Evolutionary conservation across 2,329 filamentous ascomycete species (phyloP), one percentile per base, ranked within the genome.

Genomic region (Aphanoascus verrucosus): DNA sequence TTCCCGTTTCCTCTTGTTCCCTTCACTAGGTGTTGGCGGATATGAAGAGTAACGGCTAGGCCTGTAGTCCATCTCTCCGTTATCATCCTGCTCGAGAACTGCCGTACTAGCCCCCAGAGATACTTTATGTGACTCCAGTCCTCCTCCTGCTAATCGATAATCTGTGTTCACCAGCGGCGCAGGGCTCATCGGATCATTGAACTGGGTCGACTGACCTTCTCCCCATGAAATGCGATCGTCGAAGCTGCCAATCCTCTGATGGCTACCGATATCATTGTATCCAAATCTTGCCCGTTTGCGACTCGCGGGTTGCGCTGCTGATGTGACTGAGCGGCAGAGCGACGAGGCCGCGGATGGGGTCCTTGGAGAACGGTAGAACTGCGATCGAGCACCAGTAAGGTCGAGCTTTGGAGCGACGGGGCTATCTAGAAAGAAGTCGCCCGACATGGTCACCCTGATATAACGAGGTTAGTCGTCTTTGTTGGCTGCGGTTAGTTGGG

Each of bases 11-110:
- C 52, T 43, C 14, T 46, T 50, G 46, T 55, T 55, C 7, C 44
- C 51, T 15, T 53, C 52, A 34, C 37, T 12, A 9, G 41, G 11
- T n/a, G 20, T 31, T 17, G 32, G 14, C 42, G 50, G 50, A 31
- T 40, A 52, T 32, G 19, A 14, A 46, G 50, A 64, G 58, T 72
- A 74, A 48, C 71, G 65, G 60, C 67, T 73, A 23, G 69, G 70
- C 49, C 71, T 65, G 55, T 71, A 72, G 56, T 72, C 70, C 47
- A 67, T 52, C 53, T 72, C 69, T 5, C 63, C 61, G 45, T 57
- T 60, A 15, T 59, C 59, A 23, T 59, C 56, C 34, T 56, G 55
- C 38, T 57, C 56, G 5, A 42, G 6, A 7, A 23, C 20, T 2
- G 51, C 20, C 12, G 23, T 34, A 17, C 40, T 50, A 43, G 62